Evolutionary conservation across 306 rosid species (phyloP).

Genomic region (Biancaea sappan): DNA sequence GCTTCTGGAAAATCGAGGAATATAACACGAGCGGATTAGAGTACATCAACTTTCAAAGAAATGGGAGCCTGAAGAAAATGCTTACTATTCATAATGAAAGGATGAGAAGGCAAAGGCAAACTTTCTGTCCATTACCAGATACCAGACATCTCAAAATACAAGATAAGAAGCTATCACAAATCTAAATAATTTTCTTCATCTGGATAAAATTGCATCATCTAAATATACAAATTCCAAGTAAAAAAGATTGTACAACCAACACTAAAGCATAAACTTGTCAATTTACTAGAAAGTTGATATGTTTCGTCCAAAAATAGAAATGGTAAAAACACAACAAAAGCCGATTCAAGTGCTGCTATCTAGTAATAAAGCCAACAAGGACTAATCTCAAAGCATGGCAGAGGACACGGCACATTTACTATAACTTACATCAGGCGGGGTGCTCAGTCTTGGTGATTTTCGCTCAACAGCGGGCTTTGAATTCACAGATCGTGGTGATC

Average conservation of each 20-base stretch:
- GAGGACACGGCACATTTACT: background rate
- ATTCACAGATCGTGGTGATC: constrained; percentile 69
- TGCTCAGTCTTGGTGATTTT: constrained; percentile 62
- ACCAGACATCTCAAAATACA: background rate
- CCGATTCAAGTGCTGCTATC: constrained; percentile 6
- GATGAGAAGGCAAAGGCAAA: background rate
- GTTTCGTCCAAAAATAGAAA: constrained; percentile 15
- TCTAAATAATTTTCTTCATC: background rate
- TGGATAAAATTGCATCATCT: background rate
- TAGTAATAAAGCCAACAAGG: background rate
- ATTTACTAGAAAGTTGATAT: constrained; percentile 1
- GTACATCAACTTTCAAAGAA: background rate
- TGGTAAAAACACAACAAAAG: background rate
- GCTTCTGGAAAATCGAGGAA: constrained; percentile 57
- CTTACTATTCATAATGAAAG: background rate
- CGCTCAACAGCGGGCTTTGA: constrained; percentile 67
- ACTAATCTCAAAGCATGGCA: background rate
- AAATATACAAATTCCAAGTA: background rate
- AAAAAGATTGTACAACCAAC: constrained; percentile 18
- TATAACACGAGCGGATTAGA: background rate
- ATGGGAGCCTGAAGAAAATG: background rate
- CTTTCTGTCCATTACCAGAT: constrained; percentile 16
- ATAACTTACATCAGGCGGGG: constrained; percentile 83
- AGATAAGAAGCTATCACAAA: background rate
- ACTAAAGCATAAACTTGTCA: background rate